These are phyloP conservation scores for Polyporus tsugae DNA, from an alignment of 1,284 basidiomycete genomes.

Conservation along the genomic window DNA sequence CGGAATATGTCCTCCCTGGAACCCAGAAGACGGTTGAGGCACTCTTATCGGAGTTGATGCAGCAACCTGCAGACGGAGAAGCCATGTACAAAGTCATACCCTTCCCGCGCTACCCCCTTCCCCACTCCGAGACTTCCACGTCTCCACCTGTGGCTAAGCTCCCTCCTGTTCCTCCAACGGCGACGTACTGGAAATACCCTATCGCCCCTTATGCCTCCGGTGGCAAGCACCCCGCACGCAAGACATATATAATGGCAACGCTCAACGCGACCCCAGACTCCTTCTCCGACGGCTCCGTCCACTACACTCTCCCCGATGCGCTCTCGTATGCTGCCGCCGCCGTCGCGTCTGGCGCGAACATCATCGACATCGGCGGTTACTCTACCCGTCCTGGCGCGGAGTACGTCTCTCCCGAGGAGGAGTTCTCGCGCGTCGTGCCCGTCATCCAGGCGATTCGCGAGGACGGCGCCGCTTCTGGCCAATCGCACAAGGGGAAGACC, in stretches of 20 bases:
- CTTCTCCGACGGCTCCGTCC: constrained; percentile 88
- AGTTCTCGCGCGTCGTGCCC: constrained; percentile 79
- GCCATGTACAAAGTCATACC: constrained; percentile 74
- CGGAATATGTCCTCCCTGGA: constrained; percentile 71
- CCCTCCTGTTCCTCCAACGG: constrained; percentile 54
- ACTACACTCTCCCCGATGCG: constrained; percentile 60
- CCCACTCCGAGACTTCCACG: constrained; percentile 21
- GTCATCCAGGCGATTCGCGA: constrained; percentile 60
- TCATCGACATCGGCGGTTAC: constrained; percentile 95
- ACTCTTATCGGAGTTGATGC: constrained; percentile 54
- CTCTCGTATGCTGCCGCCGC: constrained; percentile 57
- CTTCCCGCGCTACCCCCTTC: constrained; percentile 61
- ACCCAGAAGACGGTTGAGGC: constrained; percentile 54
- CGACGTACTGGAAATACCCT: constrained; percentile 62
- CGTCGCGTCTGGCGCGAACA: constrained; percentile 67
- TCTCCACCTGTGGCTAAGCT: constrained; percentile 25
- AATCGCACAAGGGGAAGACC: constrained; percentile 31
- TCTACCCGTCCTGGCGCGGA: constrained; percentile 86
- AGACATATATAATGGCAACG: constrained; percentile 91
- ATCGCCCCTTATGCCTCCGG: constrained; percentile 30
- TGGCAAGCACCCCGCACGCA: constrained; percentile 38
- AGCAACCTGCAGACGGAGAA: constrained; percentile 43
- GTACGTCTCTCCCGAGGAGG: constrained; percentile 78
- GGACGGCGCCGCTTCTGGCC: constrained; percentile 19
- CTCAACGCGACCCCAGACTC: constrained; percentile 97